Conservation (phyloP, 148 eudicot genomes). For the Linanthus parryae region DNA sequence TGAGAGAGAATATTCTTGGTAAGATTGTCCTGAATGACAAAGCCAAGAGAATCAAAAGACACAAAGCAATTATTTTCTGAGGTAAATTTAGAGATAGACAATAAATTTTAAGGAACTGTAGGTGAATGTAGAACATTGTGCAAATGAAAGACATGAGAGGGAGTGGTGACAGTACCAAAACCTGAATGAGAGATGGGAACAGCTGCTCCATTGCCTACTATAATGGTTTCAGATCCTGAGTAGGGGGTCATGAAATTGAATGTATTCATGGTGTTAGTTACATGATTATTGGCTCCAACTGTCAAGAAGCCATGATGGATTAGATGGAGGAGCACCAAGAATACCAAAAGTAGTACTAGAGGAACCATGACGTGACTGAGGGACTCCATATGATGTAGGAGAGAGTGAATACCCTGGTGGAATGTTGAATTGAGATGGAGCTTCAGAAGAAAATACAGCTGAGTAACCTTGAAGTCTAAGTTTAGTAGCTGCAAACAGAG, state of each 20-base stretch:
- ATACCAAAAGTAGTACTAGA: no score
- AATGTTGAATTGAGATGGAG: no score
- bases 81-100: not conserved
- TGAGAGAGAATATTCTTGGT: no score
- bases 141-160: not conserved
- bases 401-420: no score
- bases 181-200: not conserved
- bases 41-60: not conserved
- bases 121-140: not conserved
- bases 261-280: not conserved
- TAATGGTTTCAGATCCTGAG: not conserved
- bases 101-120: no score
- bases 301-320: slow-evolving; percentile 3
- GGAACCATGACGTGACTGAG: no score
- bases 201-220: not conserved
- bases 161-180: not conserved
- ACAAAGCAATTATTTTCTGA: not conserved
- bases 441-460: no score
- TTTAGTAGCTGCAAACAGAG: no score
- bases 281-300: slow-evolving; percentile 3
- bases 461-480: no score
- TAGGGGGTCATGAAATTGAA: not conserved
- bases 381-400: no score
- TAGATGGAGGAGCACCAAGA: no score
- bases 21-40: not conserved